Evolutionary conservation across 2,329 filamentous ascomycete species (phyloP), one percentile per base, ranked within the genome.

Genomic region (Chaetomium sp.): DNA sequence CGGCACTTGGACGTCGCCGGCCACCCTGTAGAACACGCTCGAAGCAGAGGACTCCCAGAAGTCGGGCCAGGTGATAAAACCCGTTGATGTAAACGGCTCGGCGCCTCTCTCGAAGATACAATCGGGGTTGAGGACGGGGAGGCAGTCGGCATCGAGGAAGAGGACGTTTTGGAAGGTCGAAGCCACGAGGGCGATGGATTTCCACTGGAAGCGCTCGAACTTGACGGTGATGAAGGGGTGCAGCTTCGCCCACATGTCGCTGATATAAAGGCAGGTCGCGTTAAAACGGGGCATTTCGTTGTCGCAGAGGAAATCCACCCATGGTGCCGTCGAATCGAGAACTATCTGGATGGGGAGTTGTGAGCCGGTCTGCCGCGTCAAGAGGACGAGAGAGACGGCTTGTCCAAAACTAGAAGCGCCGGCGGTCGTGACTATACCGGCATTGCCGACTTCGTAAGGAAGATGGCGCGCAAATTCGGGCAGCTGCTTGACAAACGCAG

Each of bases 31-130:
- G 71, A 80, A 82, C 54, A 74, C 70, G 0, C 77, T 76, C 1
- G 79, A 80, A 2, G 75, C 73, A 0, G 78, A 78, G 3, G 77
- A 73, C 27, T 75, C 75, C 79, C 80, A 83, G 70, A 80, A 84
- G 70, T 87, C 85, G n/a, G 85, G 84, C 83, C 83, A 87, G 19
- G 81, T 79, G n/a, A 87, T 77, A 60, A 87, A 74, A 12, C 85
- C 85, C 1, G 78, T 79, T 1, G 80, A 80, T 4, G 69, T 76
- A 72, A 82, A 87, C 0, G 83, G 82, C 45, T 83, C 79, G 1
- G 77, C 75, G 21, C 78, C 60, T 0, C 25, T 49, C 13, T 51
- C 74, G 68, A 87, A 83, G 19, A 87, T 72, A 4, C 73, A 65
- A 10, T 77, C 74, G 0, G 76, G 75, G 56, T 73, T 74, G 64